phyloP scores from a whole-genome alignment of 768 basidiomycete species.

The Dendrothele bispora region DNA sequence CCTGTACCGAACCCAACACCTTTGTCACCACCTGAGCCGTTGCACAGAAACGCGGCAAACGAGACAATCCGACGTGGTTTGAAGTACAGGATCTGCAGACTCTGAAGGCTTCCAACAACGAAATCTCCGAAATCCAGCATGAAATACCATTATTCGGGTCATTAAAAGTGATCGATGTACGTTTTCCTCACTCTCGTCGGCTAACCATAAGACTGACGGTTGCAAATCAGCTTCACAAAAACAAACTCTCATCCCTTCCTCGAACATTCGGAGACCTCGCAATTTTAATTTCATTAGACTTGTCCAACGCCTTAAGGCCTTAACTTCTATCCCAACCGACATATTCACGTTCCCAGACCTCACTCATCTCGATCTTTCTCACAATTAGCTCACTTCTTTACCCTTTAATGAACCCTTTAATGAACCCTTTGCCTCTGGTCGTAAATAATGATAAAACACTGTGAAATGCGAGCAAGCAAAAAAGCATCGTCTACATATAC shows the following conservation, averaged over 20 bases:
- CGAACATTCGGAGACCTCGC: slow-evolving; percentile 68
- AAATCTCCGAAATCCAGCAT: slow-evolving; percentile 75
- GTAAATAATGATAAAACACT: too few relatives aligned
- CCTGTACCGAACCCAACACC: slow-evolving; percentile 64
- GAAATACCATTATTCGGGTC: slow-evolving; percentile 86
- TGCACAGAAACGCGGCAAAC: slow-evolving; percentile 42
- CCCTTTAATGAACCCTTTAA: slow-evolving; percentile 67
- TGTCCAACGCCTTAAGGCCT: slow-evolving; percentile 73
- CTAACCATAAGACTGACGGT: neutral
- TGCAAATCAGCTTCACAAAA: slow-evolving; percentile 64
- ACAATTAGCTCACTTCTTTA: slow-evolving; percentile 62
- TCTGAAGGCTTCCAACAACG: slow-evolving; percentile 79
- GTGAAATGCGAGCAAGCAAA: too few relatives aligned
- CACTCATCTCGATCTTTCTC: slow-evolving; percentile 64
- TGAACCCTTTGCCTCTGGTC: too few relatives aligned
- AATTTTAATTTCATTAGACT: slow-evolving; percentile 63
- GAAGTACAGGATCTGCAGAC: slow-evolving; percentile 78
- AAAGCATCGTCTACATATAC: too few relatives aligned
- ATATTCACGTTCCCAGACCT: slow-evolving; percentile 71
- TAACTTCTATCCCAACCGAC: slow-evolving; percentile 61
- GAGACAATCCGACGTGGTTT: slow-evolving; percentile 67
- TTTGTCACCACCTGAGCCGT: slow-evolving; percentile 37
- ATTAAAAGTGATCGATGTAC: slow-evolving; percentile 75
- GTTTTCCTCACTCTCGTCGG: slow-evolving; percentile 34
- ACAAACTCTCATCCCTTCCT: slow-evolving; percentile 63